Evolutionary conservation across 1,284 basidiomycete species (phyloP), one percentile per base, ranked within the genome.

Genomic region (Sporisorium exsertum): DNA sequence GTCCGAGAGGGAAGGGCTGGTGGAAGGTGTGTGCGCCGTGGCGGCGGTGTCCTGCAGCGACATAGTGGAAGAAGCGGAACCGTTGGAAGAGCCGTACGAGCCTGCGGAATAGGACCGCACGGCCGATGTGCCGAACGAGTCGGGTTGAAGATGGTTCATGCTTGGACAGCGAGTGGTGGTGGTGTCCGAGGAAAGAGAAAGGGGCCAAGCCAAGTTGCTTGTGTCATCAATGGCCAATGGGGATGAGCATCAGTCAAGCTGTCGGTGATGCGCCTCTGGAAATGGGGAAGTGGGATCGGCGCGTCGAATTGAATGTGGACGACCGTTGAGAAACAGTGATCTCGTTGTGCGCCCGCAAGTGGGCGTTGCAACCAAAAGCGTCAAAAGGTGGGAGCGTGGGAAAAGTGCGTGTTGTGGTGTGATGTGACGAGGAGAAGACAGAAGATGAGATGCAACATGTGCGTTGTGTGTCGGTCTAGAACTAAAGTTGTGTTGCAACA

Each of bases 1-100:
- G 9, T 77, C 70, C 2, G 74, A 77, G 13, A 72, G 66, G 7
- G 66, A 63, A 5, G 74, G 74, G 53, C 74, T 72, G 15, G 66
- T 72, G 5, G 59, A 60, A 1, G 74, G 69, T 0, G 68, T 72
- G 32, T 62, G 70, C 16, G 20, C 42, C 6, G 45, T 40, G 20
- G 20, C 42, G 10, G 27, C 43, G 9, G 43, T 20, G 27, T 63
- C 51, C 8, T 51, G 33, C 6, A 24, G 29, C 12, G 61, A 64
- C 12, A 40, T 15, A 1, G 64, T 53, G 5, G 72, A 71, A 26
- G 63, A 64, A 12, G 53, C 55, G 20, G 71, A 74, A 27, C 66
- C 62, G 24, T 60, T 43, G 16, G 63, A 60, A 9, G 76, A 75
- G 47, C 51, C 62, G 47, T 65, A 67, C 5, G 72, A 74, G 58